Conservation (phyloP, 345 rosid species). For the Pistacia integerrima region DNA sequence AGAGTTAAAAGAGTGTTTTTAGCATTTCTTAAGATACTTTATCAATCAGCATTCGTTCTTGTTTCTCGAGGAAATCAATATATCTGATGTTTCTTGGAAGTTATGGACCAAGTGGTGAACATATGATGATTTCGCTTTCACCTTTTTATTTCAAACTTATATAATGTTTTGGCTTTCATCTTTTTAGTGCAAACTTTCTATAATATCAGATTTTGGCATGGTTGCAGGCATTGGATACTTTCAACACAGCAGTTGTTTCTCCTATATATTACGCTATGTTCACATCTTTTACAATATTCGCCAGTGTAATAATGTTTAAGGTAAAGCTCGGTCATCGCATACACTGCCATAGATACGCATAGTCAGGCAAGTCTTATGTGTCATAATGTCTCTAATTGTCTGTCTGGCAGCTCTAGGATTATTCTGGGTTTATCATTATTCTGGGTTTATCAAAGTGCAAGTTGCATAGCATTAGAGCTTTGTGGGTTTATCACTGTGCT, state of each 20-base stretch:
- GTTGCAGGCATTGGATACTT: conserved; percentile 76
- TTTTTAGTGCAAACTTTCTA: background rate
- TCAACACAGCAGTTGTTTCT: conserved; percentile 75
- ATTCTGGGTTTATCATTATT: conserved; percentile 69
- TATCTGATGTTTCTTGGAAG: background rate
- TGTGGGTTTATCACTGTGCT: conserved; percentile 75
- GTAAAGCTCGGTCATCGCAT: conserved; percentile 32
- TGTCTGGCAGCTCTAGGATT: conserved; percentile 43
- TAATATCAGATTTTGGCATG: conserved; percentile 15
- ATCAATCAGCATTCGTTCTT: background rate
- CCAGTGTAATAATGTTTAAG: conserved; percentile 86
- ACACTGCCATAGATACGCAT: background rate
- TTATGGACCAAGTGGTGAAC: background rate
- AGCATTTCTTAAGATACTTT: background rate
- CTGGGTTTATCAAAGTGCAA: conserved; percentile 78
- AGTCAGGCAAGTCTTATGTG: background rate
- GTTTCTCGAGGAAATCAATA: background rate
- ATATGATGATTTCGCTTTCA: no score
- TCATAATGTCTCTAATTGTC: background rate
- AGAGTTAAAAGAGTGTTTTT: background rate
- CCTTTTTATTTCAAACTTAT: no score
- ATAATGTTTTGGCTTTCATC: background rate
- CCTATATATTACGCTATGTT: conserved; percentile 79
- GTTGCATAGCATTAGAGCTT: conserved; percentile 69
- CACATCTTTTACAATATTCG: conserved; percentile 71